Base-by-base conservation (phyloP, 768 basidiomycete genomes). In the Leccinum fibrillosum region DNA sequence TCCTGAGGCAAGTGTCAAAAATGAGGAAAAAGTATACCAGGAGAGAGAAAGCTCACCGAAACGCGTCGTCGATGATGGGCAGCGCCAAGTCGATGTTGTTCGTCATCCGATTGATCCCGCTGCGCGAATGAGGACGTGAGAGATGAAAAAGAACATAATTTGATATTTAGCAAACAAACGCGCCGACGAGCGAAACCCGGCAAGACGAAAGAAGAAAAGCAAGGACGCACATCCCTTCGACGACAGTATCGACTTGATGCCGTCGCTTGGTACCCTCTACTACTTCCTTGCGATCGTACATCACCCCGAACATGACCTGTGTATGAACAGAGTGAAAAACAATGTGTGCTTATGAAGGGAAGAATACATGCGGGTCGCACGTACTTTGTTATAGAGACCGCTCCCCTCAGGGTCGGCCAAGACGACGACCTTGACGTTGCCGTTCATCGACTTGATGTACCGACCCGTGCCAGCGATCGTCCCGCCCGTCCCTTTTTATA, bases 241-340 rank as follows among this genome's bases (percentile, higher is more conserved):
- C 93, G 17, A 97, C 86, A 1, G 94, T 96, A 67, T 98, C 96
- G 13, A 98, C 93, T 72, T 96, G 94, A 69, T 96, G 92, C 57
- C 96, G 78, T 65, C 97, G 75, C 67, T 92, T 94, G 9, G 88
- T 96, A 5, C 97, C 96, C 75, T 99, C 96, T 42, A 85, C 96
- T 42, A 85, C 86, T 76, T 99, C 96, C 62, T 82, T 91, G n/a
- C 74, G 78, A 68, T 96, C 91, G 67, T 88, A 99, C 94, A 99
- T 92, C 7, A 98, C 97, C 5, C 93, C 94, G 62, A 87, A 82
- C 75, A 91, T 92, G 54, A 97, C 83, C 88, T 90, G 51, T 39
- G 19, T 44, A 12, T 12, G 42, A 44, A 19, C 19, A 44, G 11
- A 19, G 42, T 44, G 19, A 44, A 44, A 44, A 44, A 44, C 4